Base-by-base conservation (phyloP, 1,284 basidiomycete species). In the Cutaneotrichosporon mucoides region DNA sequence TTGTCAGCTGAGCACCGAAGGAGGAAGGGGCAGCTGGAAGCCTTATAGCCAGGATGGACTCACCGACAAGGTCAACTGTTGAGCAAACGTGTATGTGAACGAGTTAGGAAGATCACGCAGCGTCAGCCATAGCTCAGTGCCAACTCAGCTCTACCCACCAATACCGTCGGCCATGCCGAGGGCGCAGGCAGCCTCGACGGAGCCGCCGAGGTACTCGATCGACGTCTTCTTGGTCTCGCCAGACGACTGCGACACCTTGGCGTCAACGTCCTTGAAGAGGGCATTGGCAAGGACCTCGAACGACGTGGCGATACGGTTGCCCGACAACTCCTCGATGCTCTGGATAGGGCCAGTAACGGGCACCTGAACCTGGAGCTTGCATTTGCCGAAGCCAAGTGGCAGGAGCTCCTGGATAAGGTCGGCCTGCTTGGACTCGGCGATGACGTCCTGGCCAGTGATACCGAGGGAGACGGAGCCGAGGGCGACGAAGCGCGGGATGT, bases 401-500 rank as follows among this genome's bases (percentile, higher is more conserved):
- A 96, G 84, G 43, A 88, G 82, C 73, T 98, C 90, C 2, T 85
- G 85, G 61, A 98, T 86, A 57, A 86, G 83, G 13, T 83, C 75
- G 64, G 88, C 81, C 85, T 90, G 90, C 61, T 85, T 82, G 34
- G 92, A 84, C 79, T 99, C 95, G 58, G 93, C 85, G 66, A 99
- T 92, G 71, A 98, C 92, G 79, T 99, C 95, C 79, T 98, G 94
- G 1, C 95, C 95, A n/a, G 78, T 79, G 64, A 79, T 79, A 52
- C 78, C 78, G 49, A 79, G 69, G 1, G 77, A 77, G 69, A 99
- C 90, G 72, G 96, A 92, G 57, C 95, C 95, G 76, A 97, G 92
- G 36, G 92, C 96, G 41, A 99, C 96, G 79, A 98, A 99, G 40
- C 93, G 95, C 10, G 95, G 95, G 65, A 99, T 99, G 73, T 99